Conservation (phyloP, 768 basidiomycete species). For the Chlorophyllum brunneum region DNA sequence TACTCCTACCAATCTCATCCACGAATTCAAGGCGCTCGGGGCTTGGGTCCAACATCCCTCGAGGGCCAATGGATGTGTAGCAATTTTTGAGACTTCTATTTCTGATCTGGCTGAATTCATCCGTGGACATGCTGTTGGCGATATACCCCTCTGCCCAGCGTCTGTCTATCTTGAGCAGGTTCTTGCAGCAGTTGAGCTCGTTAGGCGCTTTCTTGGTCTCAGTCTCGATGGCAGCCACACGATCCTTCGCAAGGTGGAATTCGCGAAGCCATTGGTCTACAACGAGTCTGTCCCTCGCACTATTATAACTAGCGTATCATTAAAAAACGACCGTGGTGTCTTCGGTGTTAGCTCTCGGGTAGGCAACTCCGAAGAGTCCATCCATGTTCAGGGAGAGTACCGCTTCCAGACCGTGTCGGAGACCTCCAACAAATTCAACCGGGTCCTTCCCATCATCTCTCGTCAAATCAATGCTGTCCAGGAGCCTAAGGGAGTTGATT, state of each 20-base stretch:
- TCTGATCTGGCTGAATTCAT: slow-evolving; percentile 41
- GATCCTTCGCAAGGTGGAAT: slow-evolving; percentile 34
- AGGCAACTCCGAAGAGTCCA: slow-evolving; percentile 25
- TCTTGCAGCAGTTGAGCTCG: slow-evolving; percentile 36
- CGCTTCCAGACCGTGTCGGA: slow-evolving; percentile 29
- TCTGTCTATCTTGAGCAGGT: slow-evolving; percentile 48
- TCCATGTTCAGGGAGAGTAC: slow-evolving; percentile 47
- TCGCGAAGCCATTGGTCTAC: slow-evolving; percentile 52
- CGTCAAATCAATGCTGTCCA: slow-evolving; percentile 30
- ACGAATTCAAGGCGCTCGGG: slow-evolving; percentile 10
- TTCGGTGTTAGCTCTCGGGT: slow-evolving; percentile 46
- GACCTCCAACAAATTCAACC: slow-evolving; percentile 33
- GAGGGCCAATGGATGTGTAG: slow-evolving; percentile 28
- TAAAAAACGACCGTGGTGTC: slow-evolving; percentile 33
- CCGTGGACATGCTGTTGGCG: slow-evolving; percentile 54
- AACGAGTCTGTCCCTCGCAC: slow-evolving; percentile 10
- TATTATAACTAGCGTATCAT: slow-evolving; percentile 23
- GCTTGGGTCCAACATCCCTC: slow-evolving; percentile 27
- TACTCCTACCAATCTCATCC: slow-evolving; percentile 14
- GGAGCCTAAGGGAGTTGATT: slow-evolving; percentile 19
- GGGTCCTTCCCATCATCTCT: slow-evolving; percentile 30
- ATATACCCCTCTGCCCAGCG: slow-evolving; percentile 57
- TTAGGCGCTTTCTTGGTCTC: slow-evolving; percentile 5
- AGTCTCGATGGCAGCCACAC: neutral
- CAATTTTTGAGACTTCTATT: slow-evolving; percentile 57